Evolutionary conservation across 192 early-diverging fungal species (phyloP), one percentile per base, ranked within the genome.

Genomic region (Martensiomyces pterosporus): DNA sequence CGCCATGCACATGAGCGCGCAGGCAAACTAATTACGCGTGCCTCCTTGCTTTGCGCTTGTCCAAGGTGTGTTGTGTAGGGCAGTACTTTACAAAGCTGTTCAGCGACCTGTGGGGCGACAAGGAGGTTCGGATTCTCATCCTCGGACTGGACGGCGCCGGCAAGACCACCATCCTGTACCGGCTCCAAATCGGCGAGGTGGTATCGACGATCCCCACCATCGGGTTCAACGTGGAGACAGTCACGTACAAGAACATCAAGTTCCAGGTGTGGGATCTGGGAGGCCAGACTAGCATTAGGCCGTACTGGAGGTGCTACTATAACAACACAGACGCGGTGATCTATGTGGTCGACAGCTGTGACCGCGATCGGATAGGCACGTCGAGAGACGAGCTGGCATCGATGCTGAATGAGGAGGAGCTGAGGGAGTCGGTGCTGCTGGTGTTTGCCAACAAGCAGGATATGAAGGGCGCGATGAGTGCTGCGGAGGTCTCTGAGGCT

Each of bases 371-470:
- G 36, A 84, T 98, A 63, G 77, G 78, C 27, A 90, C 87, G 22
- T 84, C 86, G 42, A 84, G 87, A 42, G 91, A 95, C 45, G 96
- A 98, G 64, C 74, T 98, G 58, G 79, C 85, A 52, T 78, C 86
- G 9, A 97, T 98, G 93, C 72, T 98, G 57, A 85, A 89, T 34
- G 96, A 98, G 75, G 92, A 92, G 52, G 96, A 98, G 74, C 71
- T 97, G 39, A 81, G 82, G 57, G 88, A 91, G 38, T 81, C 93
- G 1, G 83, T 89, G 35, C 66, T 98, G 57, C 67, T 98, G 40
- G 93, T 98, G 40, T 84, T 97, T 76, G 96, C 96, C 33, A 98
- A 98, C 59, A 98, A 98, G 75, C 96, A 98, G 77, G 96, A 98
- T 67, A 90, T 96, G 85, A 82, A 80, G 37, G 89, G 90, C 15